Evolutionary conservation across 176 grass and related monocot species (phyloP), one percentile per base, ranked within the genome.

Genomic region (Canna indica): DNA sequence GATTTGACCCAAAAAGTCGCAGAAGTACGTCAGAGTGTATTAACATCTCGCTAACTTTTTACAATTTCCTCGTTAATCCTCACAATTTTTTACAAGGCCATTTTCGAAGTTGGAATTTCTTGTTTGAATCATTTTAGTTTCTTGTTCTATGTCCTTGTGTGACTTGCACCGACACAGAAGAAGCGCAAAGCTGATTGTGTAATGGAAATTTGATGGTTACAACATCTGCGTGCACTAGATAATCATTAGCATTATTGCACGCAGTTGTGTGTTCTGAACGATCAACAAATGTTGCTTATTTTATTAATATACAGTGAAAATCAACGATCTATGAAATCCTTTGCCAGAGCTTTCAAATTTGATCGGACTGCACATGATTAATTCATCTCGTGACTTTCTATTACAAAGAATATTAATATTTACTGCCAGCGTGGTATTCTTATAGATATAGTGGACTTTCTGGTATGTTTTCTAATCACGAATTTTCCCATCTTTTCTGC

Each of bases 401-500:
- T 34, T 6, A 14, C 11, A 63, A 63, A 29, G 18, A 32, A 63
- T 63, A 1, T 5, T 4, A 14, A 63, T 63, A 7, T 31, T 30
- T 30, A n/a, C 1, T 54, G 15, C 41, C 2, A 44, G 2, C 13
- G 41, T 44, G 41, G 3, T 44, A 44, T 44, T 44, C 5, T 44
- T 54, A 45, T 52, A 26, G 38, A 25, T 28, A 68, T 30, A 58
- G 45, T 66, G 12, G 17, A 59, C 78, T 75, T 18, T 69, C 35
- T 65, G n/a, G 47, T 53, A 14, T 72, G 67, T 64, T 42, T 69
- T 68, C 34, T 74, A 39, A 25, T 3, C 71, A 14, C 67, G n/a
- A 65, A 22, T 54, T 52, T 13, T 77, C 58, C 25, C 73, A 48
- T 78, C 47, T 70, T 42, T 69, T 33, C 35, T 76, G 28, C 77